Evolutionary conservation across 352 stramenopile genomes (phyloP), one percentile per base, ranked within the genome.

Genomic region (Globisporangium emineosum): DNA sequence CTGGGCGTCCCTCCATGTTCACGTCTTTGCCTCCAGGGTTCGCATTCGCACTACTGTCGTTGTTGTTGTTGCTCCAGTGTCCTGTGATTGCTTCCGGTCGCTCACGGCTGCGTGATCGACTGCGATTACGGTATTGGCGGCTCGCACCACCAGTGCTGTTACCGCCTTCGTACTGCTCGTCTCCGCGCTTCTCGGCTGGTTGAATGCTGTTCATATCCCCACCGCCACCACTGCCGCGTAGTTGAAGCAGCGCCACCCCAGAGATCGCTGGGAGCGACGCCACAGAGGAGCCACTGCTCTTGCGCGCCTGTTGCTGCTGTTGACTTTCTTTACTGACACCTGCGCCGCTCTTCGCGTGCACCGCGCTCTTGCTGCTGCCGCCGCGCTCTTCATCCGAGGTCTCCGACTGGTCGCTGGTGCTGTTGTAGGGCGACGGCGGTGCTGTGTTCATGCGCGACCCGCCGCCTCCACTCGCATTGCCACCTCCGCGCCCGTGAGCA

Each of bases 261-360:
- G 79, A 86, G 17, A 89, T 68, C 45, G 79, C 77, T 1, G 76
- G 73, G 25, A 88, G 62, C 35, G 73, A 32, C 57, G 42, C 43
- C 25, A 9, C 21, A 30, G 56, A 62, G 25, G 25, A n/a, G 27
- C 50, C 25, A 3, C 50, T 35, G 49, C 49, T 55, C 49, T 55
- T 29, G 27, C 49, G 49, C 7, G 25, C 5, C 15, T 55, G 42
- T 19, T 37, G 45, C 21, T 57, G 59, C 32, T 21, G 55, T 40
- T 60, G 17, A 23, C 7, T 32, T 3, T 63, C 37, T 29, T 55
- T 56, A 6, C 13, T 8, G 29, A 35, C 19, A 52, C 56, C 32
- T 23, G 23, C 37, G 25, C 42, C 23, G 17, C 23, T 70, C 62
- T 35, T 67, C 25, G 19, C 8, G 55, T 45, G 37, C 5, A 45